Conservation (phyloP, 257 asterid species). For the Rubia yunnanensis region DNA sequence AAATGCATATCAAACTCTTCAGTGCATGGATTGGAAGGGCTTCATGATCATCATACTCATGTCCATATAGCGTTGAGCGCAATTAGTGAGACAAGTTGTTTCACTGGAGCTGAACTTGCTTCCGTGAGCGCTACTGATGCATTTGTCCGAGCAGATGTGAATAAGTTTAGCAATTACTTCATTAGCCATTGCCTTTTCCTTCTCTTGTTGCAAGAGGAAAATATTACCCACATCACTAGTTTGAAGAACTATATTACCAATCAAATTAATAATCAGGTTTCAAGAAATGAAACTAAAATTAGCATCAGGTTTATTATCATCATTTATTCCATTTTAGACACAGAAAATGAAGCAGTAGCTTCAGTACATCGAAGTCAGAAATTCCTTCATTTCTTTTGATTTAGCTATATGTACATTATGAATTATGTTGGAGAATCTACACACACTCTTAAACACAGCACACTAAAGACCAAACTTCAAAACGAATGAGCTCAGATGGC, state of each 20-base stretch:
- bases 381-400: neutral
- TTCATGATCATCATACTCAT: constrained; percentile 67
- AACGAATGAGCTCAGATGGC: neutral
- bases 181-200: constrained; percentile 68
- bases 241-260: neutral
- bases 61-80: constrained; percentile 88
- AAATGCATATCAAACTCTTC: constrained; percentile 1
- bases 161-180: constrained; percentile 79
- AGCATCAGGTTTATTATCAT: neutral
- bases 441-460: neutral
- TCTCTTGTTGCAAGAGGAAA: constrained; percentile 55
- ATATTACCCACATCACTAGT: neutral
- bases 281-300: neutral
- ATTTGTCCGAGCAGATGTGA: constrained; percentile 81
- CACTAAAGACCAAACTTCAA: neutral
- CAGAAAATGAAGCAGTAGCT: too few species aligned
- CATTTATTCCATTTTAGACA: neutral
- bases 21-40: constrained; percentile 54
- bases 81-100: constrained; percentile 61
- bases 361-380: too few species aligned
- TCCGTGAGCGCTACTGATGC: constrained; percentile 84
- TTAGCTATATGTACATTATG: neutral
- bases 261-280: neutral
- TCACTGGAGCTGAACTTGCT: constrained; percentile 91
- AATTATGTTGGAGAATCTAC: neutral